Evolutionary conservation across 352 stramenopile genomes (phyloP).

Genomic region (Phytophthora ohioensis): DNA sequence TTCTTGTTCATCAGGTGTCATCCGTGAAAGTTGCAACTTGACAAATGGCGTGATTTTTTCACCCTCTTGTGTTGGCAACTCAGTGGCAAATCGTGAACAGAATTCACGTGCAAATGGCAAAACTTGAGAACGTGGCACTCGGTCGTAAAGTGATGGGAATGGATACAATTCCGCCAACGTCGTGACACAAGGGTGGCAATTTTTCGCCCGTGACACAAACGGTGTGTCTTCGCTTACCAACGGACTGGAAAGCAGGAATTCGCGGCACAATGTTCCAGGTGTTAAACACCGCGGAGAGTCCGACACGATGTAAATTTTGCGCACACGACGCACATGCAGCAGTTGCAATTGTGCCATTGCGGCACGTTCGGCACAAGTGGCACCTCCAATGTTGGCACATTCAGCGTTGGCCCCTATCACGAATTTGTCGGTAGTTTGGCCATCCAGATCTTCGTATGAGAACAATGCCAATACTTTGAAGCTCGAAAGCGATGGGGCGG

Average conservation of each 20-base stretch:
- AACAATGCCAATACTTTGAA: slow-evolving; percentile 65
- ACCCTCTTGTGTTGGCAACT: slow-evolving; percentile 4
- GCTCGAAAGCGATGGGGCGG: slow-evolving; percentile 49
- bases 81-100: slow-evolving; percentile 25
- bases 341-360: slow-evolving; percentile 85
- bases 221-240: slow-evolving; percentile 59
- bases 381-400: slow-evolving; percentile 82
- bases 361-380: slow-evolving; percentile 89
- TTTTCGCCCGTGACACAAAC: slow-evolving; percentile 66
- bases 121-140: slow-evolving; percentile 59
- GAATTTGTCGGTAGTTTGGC: slow-evolving; percentile 48
- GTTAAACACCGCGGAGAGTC: slow-evolving; percentile 83
- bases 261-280: slow-evolving; percentile 86
- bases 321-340: slow-evolving; percentile 53
- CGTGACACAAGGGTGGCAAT: slow-evolving; percentile 61
- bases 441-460: slow-evolving; percentile 64
- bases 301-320: slow-evolving; percentile 87
- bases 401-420: slow-evolving; percentile 88
- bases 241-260: slow-evolving; percentile 87
- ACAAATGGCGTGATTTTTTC: slow-evolving; percentile 36
- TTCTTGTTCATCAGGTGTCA: slow-evolving; percentile 37
- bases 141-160: slow-evolving; percentile 84
- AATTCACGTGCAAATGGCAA: slow-evolving; percentile 51
- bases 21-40: slow-evolving; percentile 37
- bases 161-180: slow-evolving; percentile 85